Base-by-base conservation (phyloP, 1,284 basidiomycete species). In the Moesziomyces antarcticus region DNA sequence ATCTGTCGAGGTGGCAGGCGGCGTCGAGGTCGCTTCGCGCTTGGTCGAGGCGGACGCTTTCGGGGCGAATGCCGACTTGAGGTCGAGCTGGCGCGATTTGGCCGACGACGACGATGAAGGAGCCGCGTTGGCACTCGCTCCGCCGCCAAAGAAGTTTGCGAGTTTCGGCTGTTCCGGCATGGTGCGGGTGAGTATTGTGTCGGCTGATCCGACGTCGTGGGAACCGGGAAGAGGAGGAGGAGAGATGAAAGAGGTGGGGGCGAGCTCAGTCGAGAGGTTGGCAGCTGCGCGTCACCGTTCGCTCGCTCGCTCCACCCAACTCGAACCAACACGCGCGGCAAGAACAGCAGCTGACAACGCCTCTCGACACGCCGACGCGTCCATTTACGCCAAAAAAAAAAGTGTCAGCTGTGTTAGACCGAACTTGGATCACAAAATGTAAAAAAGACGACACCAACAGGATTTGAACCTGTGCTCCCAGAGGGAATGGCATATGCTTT, bases 11-110 rank as follows among this genome's bases (percentile, higher is more conserved):
- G 24, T 6, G 24, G 24, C 24, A 25, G n/a, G n/a, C n/a, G 24
- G 24, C 24, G 24, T 25, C 24, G 24, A 25, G 6, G 50, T 49
- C 11, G 50, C 5, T 20, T 37, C 48, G 25, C 54, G 46, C 0
- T 37, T 43, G 9, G 45, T 3, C 3, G 49, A 3, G 37, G 57
- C 56, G 21, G 53, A 27, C 14, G 35, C 27, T 41, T 61, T 67
- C 8, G 59, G 59, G 18, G 59, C 66, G 37, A 85, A 82, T 50
- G 84, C 84, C 24, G 70, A 65, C 30, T 84, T 83, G 54, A 76
- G 58, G 35, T 70, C 63, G 33, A 46, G 64, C 52, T 73, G 74
- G 41, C 59, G 60, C 18, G 69, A 43, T 30, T 30, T 30, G 27
- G 54, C 46, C 10, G 70, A 63, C 20, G 59, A 67, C 52, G 41